Evolutionary conservation across 495 filamentous ascomycete genomes (phyloP), one percentile per base, ranked within the genome.

Genomic region (Hyaloscypha bicolor): DNA sequence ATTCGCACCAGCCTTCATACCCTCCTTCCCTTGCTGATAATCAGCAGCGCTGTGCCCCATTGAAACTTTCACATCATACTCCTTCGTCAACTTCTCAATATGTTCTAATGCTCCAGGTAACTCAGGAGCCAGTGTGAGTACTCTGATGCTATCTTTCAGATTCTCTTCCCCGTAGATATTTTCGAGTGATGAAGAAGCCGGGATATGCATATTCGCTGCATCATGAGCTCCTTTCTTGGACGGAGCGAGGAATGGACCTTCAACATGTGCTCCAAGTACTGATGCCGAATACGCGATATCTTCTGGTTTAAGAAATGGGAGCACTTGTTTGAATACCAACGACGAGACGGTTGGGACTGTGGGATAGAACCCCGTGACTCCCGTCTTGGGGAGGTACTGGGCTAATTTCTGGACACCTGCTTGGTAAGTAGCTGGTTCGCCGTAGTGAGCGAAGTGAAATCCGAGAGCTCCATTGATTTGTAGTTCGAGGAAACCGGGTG

Each of bases 391-490:
- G 35, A 91, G 78, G 14, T 82, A 81, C 37, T 76, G 77, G 62
- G 88, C 87, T n/a, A 89, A 79, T 45, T 76, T 76, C 51, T 77
- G 73, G 22, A 90, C 73, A 14, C 85, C 84, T 57, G 82, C 80
- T 67, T 83, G 76, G 70, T 89, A 90, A 48, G 77, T 74, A 45
- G 80, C 78, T 21, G 84, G 80, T 0, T 83, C 78, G 35, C 81
- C 76, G 11, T 84, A 86, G 0, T 87, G 80, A 4, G 87, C 88
- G 69, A 89, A 89, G 72, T 90, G 86, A 71, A 89, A 87, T 31
- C 88, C 88, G 33, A 87, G 82, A 1, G 83, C 86, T 30, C 88
- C 88, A 66, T 91, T 91, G 60, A 88, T 80, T 68, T 91, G 88
- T 22, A 87, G 80, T 69, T 91, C 88, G 63, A 90, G 85, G 67